Evolutionary conservation across 495 filamentous ascomycete species (phyloP), one percentile per base, ranked within the genome.

Genomic region (Evansstolkia leycettana): DNA sequence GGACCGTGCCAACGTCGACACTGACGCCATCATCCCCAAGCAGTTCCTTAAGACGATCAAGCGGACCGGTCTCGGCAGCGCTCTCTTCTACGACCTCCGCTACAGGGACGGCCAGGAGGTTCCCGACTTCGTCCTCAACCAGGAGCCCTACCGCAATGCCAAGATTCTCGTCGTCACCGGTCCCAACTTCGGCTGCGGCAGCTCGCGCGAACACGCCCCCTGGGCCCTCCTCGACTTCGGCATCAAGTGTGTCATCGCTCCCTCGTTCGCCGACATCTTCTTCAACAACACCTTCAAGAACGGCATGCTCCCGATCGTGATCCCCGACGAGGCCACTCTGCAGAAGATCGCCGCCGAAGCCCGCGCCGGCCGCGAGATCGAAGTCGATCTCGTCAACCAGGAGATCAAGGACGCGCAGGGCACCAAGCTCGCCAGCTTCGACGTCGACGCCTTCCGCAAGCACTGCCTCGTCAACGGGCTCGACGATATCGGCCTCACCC

Each of bases 231-330:
- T 90, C 32, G 90, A 98, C 60, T 96, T 96, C 48, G 90, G 90
- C 39, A 90, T 98, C 64, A 84, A 79, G 49, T 87, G 82, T 53
- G 71, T 96, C 43, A 93, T 96, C 46, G 90, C 89, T 1, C 84
- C 87, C 8, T 84, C 78, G 11, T 98, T 82, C 49, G 89, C 86
- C 39, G 90, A 98, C 51, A 98, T 98, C 60, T 95, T 95, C 75
- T 93, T 87, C 76, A 98, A 95, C 73, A 98, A 98, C 66, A 92
- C 84, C 12, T 95, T 95, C 75, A 98, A 98, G 72, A 98, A 98
- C 64, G 90, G 89, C 60, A 98, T 98, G 90, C 72, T 98, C 25
- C 88, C 89, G 17, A 72, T 95, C 43, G 60, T 69, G 25, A 82
- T 98, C 55, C 63, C 69, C 23, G 73, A 88, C 55, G 52, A 76